Conservation (phyloP, 768 basidiomycete genomes). For the Naganishia friedmannii region DNA sequence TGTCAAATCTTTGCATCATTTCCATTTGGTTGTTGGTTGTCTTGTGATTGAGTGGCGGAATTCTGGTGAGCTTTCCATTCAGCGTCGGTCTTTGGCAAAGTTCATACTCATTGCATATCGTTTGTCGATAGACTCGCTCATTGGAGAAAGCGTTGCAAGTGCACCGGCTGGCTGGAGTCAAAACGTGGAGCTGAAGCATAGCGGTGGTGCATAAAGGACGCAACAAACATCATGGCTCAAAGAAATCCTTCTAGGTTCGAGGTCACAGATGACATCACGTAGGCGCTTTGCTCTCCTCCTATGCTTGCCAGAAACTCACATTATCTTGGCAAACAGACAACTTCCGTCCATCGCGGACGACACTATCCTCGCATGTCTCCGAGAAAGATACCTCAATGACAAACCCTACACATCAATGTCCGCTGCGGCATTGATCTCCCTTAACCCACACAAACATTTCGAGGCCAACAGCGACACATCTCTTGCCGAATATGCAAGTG, state of each 20-base stretch:
- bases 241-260: slow-evolving; percentile 27
- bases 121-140: neutral
- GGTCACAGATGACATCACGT: slow-evolving; percentile 27
- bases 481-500: slow-evolving; percentile 78
- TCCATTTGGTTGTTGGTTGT: neutral
- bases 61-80: slow-evolving; percentile 2
- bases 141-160: neutral
- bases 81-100: neutral
- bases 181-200: no score
- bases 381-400: slow-evolving; percentile 51
- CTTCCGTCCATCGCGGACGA: slow-evolving; percentile 48
- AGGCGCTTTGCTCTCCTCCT: neutral
- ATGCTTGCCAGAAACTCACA: no score
- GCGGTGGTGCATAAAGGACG: neutral
- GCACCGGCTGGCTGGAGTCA: no score
- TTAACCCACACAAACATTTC: slow-evolving; percentile 92
- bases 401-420: slow-evolving; percentile 49
- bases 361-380: slow-evolving; percentile 47
- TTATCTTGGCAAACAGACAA: neutral
- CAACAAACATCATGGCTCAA: slow-evolving; percentile 7
- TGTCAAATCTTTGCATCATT: neutral
- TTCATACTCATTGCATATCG: neutral
- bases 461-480: slow-evolving; percentile 76
- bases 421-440: slow-evolving; percentile 68
- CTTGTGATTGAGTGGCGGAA: slow-evolving; percentile 2